phyloP scores from a whole-genome alignment of 2,329 filamentous ascomycete genomes.

The Graphilbum sp. region DNA sequence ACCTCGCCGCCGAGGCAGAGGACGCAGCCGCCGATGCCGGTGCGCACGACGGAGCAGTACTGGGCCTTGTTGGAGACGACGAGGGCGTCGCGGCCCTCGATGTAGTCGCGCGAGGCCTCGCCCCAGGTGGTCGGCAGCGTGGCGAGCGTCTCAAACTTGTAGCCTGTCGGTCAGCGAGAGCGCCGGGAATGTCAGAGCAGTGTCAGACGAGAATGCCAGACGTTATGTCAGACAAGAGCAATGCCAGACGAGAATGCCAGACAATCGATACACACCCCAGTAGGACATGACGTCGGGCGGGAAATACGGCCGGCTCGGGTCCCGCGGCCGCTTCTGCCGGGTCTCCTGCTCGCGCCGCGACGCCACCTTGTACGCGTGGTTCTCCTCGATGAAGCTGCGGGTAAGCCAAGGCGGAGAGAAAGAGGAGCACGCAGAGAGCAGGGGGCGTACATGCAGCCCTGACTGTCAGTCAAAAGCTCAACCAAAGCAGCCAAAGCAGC shows the following conservation, averaged over 20 bases:
- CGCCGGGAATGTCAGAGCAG: too few species aligned
- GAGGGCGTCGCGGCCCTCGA: slow-evolving; percentile 56
- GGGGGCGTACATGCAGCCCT: slow-evolving; percentile 9
- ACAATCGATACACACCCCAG: slow-evolving; percentile 80
- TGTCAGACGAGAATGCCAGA: too few species aligned
- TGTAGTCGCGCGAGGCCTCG: slow-evolving; percentile 54
- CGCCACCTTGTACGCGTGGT: slow-evolving; percentile 55
- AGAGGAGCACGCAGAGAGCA: slow-evolving; percentile 11
- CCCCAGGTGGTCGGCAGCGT: slow-evolving; percentile 63
- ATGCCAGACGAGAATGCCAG: too few species aligned
- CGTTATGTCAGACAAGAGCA: too few species aligned
- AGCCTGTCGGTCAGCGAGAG: slow-evolving; percentile 46
- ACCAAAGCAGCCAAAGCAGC: neutral
- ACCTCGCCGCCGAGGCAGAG: slow-evolving; percentile 86
- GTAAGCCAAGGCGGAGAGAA: neutral
- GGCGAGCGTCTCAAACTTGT: slow-evolving; percentile 87
- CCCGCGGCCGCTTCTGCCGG: slow-evolving; percentile 21
- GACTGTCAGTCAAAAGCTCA: neutral
- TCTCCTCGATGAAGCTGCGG: slow-evolving; percentile 77
- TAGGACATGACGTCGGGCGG: slow-evolving; percentile 76
- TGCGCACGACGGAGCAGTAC: slow-evolving; percentile 88
- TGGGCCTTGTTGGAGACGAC: slow-evolving; percentile 80
- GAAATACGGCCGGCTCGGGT: slow-evolving; percentile 11
- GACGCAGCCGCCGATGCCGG: slow-evolving; percentile 59
- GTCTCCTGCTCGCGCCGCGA: slow-evolving; percentile 41